phyloP scores from a whole-genome alignment of 306 rosid species.

The Vigna unguiculata region DNA sequence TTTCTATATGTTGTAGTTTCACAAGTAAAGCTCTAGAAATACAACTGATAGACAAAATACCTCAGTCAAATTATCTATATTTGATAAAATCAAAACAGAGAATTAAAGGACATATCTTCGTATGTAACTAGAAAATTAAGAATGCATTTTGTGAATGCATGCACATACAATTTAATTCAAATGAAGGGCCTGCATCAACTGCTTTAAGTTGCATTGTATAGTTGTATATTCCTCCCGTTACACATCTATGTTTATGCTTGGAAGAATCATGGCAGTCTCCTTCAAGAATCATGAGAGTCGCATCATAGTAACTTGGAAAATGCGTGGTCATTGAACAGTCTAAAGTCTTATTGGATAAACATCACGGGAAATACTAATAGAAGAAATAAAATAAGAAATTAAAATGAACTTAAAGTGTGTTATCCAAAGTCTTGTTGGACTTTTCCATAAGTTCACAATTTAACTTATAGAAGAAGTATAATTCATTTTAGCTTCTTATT shows the following conservation, averaged over 20 bases:
- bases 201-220: slow-evolving; percentile 78
- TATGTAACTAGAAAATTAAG: slow-evolving; percentile 12
- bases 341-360: background rate
- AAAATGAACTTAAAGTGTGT: background rate
- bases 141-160: slow-evolving; percentile 40
- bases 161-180: slow-evolving; percentile 67
- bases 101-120: background rate
- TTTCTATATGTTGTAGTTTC: too few relatives aligned
- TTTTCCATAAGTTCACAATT: background rate
- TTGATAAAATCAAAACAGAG: slow-evolving; percentile 26
- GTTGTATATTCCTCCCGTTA: slow-evolving; percentile 85
- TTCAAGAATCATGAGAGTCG: slow-evolving; percentile 42
- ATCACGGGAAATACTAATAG: background rate
- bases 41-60: too few relatives aligned
- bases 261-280: slow-evolving; percentile 91
- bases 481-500: background rate
- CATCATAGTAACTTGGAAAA: slow-evolving; percentile 27
- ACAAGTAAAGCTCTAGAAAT: too few relatives aligned
- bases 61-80: slow-evolving; percentile 90
- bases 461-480: background rate
- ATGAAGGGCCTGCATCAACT: slow-evolving; percentile 48
- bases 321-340: background rate
- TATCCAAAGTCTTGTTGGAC: too few relatives aligned
- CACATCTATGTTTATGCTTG: slow-evolving; percentile 78
- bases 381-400: background rate